Evolutionary conservation across 2,329 filamentous ascomycete genomes (phyloP), one percentile per base, ranked within the genome.

Genomic region (Cytospora piceicola): DNA sequence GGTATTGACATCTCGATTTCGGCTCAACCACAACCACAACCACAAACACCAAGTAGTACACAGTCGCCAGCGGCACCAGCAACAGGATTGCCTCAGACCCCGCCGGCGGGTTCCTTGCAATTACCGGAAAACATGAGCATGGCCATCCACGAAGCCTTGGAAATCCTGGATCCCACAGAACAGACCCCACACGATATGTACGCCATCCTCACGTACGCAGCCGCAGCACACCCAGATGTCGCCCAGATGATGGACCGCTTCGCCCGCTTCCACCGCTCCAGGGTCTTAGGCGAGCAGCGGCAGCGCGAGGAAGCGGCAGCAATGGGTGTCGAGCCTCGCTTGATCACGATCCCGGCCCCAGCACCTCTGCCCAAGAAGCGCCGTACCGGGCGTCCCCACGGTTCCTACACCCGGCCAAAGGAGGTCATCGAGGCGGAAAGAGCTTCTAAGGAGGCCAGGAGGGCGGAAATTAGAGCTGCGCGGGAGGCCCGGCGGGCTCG

Each of bases 161-260:
- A 46, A 39, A 30, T 63, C 11, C 39, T 66, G 12, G 60, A 66
- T 9, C 64, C 64, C 15, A 11, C 42, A 15, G n/a, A 58, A 24
- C 39, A 56, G 11, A 64, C 51, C 6, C 60, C 64, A 22, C 60
- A 66, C 24, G 60, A 63, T 29, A 55, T 63, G 2, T 66, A 66
- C 17, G 34, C 32, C 17, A 62, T 63, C 54, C 55, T 63, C 32
- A 57, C 52, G 3, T 66, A 59, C 22, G 51, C 64, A 24, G 64
- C 59, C 11, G 64, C 60, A 6, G 64, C 64, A 20, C 64, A 63
- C 49, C 46, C 60, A 17, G 64, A 63, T 55, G 64, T 66, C 29
- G 64, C 54, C 27, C 27, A 59, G 46, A 63, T 66, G 64, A 30
- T 66, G 30, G 51, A 66, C 60, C 61, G 36, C 8, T 63, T 63